phyloP scores from a whole-genome alignment of 768 basidiomycete species.

The Podaxis sp. region DNA sequence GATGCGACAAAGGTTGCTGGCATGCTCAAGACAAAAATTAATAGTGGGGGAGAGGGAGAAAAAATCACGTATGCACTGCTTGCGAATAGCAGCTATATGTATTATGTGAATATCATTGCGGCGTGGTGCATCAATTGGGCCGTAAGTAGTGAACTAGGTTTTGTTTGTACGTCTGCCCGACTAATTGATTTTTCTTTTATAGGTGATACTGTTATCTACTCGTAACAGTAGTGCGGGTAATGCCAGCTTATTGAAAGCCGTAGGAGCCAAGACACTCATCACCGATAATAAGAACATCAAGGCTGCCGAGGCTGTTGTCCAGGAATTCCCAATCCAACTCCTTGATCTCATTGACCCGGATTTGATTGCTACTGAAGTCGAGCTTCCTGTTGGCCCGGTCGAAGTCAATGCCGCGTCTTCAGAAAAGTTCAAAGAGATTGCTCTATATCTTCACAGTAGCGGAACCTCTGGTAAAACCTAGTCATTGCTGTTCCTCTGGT shows the following conservation, averaged over 20 bases:
- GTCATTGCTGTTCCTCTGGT: neutral
- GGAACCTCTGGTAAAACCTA: slow-evolving; percentile 10
- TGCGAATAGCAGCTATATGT: slow-evolving; percentile 14
- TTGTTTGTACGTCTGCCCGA: neutral
- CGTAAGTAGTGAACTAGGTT: neutral
- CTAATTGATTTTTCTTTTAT: neutral
- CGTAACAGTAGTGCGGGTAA: slow-evolving; percentile 12
- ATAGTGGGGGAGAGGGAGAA: neutral
- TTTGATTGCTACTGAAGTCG: neutral
- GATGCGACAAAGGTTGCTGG: slow-evolving; percentile 8
- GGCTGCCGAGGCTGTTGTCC: slow-evolving; percentile 4
- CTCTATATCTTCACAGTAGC: slow-evolving; percentile 15
- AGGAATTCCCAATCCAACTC: neutral
- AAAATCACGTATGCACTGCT: slow-evolving; percentile 6
- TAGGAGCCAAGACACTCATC: slow-evolving; percentile 10
- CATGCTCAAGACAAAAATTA: neutral
- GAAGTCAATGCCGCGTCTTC: neutral
- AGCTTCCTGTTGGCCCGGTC: slow-evolving; percentile 5
- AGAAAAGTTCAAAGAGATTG: slow-evolving; percentile 8
- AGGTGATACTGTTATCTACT: slow-evolving; percentile 12
- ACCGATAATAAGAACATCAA: slow-evolving; percentile 4
- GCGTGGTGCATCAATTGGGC: slow-evolving; percentile 14
- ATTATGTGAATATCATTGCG: slow-evolving; percentile 14
- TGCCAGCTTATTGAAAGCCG: slow-evolving; percentile 7
- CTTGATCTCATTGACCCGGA: slow-evolving; percentile 2